Percentiles rank a stretch among this genome's conserved stretches.
phyloP scores from a whole-genome alignment of 352 stramenopile genomes.

The Phytophthora cryptogea region DNA sequence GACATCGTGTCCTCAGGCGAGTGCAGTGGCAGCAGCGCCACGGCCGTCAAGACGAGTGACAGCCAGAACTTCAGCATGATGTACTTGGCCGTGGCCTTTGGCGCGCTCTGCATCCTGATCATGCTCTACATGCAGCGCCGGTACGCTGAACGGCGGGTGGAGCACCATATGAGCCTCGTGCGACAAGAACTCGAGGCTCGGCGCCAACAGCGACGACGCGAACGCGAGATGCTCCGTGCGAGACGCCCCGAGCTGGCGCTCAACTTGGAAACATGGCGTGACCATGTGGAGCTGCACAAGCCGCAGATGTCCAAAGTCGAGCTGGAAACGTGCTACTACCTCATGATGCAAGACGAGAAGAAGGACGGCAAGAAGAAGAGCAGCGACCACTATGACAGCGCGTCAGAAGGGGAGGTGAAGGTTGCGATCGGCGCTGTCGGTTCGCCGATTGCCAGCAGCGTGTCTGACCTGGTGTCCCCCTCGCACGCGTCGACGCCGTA shows the following conservation, averaged over 20 bases:
- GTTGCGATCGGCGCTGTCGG: slow-evolving; percentile 12
- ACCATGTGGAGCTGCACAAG: slow-evolving; percentile 46
- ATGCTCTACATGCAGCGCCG: slow-evolving; percentile 50
- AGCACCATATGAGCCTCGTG: slow-evolving; percentile 26
- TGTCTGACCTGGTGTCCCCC: slow-evolving; percentile 11
- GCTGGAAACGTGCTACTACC: slow-evolving; percentile 39
- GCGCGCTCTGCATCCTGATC: slow-evolving; percentile 34
- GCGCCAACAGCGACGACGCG: slow-evolving; percentile 21
- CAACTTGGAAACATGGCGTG: slow-evolving; percentile 39
- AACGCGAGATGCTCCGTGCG: slow-evolving; percentile 34
- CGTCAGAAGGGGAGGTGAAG: slow-evolving; percentile 22
- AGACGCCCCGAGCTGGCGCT: slow-evolving; percentile 32
- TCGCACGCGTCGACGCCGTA: slow-evolving; percentile 17
- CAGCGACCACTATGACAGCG: slow-evolving; percentile 15
- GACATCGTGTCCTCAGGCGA: slow-evolving; percentile 20
- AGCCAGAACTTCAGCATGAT: slow-evolving; percentile 29
- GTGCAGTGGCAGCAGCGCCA: slow-evolving; percentile 15
- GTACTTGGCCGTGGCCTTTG: slow-evolving; percentile 38
- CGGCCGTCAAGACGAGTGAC: background rate
- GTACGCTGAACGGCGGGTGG: slow-evolving; percentile 33
- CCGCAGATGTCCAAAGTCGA: slow-evolving; percentile 38
- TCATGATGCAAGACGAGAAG: slow-evolving; percentile 39
- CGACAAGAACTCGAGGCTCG: slow-evolving; percentile 31
- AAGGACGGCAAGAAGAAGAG: slow-evolving; percentile 20
- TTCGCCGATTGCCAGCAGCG: slow-evolving; percentile 18